Evolutionary conservation across 768 basidiomycete genomes (phyloP), one percentile per base, ranked within the genome.

Genomic region (Termitomyces sp.): DNA sequence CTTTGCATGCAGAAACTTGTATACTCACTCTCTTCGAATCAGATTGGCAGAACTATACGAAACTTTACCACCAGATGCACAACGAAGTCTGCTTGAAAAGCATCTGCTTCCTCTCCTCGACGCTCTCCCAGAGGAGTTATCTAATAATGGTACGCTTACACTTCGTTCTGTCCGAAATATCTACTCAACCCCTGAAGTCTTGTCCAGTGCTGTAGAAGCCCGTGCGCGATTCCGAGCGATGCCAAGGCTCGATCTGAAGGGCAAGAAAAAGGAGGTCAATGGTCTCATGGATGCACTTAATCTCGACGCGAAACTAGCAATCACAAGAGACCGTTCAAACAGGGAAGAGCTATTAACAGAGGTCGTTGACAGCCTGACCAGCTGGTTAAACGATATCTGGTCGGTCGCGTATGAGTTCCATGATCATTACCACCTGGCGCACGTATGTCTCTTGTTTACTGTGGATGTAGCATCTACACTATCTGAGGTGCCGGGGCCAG

Each of bases 341-440:
- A 75, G 78, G 30, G 78, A 81, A 20, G 83, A 85, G 59, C 73
- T 88, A 2, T 63, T 87, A 14, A 61, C 71, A 24, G 85, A 88
- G 66, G 76, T 80, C 7, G 70, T 86, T 9, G 77, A 82, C 48
- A 83, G 75, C 61, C 66, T 88, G 24, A 70, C 78, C 0, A 64
- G 65, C n/a, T 88, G 86, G 86, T 64, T 88, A 49, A 81, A 75
- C 65, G 79, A 84, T 60, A 80, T 88, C 36, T 89, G 87, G 87
- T 74, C 66, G 54, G 73, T 78, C 33, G 80, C 80, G 9, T 87
- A 80, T 61, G 86, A 88, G 60, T 78, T 84, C 61, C 71, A 77
- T 18, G 75, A 78, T 33, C 68, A 82, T 61, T 88, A 80, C 60
- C 56, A 61, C 2, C 63, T 73, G 24, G 86, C 82, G 0, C 87